Percentiles rank a stretch among this genome's conserved stretches.
These are phyloP conservation scores for Arabidopsis arenosa DNA, from an alignment of 345 rosid species.

Conservation along the genomic window DNA sequence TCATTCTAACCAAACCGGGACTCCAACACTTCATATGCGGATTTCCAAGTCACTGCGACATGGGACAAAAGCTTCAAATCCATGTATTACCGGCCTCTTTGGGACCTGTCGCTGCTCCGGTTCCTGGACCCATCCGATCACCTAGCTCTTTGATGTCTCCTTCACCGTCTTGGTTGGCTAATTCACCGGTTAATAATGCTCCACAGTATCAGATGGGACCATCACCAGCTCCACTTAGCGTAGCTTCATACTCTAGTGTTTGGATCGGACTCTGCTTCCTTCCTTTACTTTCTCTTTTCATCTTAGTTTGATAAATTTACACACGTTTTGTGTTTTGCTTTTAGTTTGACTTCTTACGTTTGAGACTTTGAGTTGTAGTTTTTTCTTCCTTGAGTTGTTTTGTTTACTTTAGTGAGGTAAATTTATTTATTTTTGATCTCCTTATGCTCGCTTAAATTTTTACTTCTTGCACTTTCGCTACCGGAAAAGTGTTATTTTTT, in stretches of 20 bases:
- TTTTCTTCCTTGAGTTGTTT: not conserved
- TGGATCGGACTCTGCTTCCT: slow-evolving; percentile 12
- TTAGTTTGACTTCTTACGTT: not conserved
- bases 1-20: slow-evolving; percentile 24
- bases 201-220: slow-evolving; percentile 24
- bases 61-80: slow-evolving; percentile 24
- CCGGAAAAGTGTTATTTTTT: no score
- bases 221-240: slow-evolving; percentile 17
- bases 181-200: slow-evolving; percentile 11
- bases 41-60: not conserved
- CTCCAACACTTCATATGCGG: slow-evolving; percentile 22
- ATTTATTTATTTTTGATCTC: no score
- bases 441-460: no score
- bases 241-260: slow-evolving; percentile 10
- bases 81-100: slow-evolving; percentile 1
- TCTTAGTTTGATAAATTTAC: not conserved
- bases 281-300: not conserved
- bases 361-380: not conserved
- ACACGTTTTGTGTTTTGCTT: not conserved
- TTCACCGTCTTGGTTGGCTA: not conserved
- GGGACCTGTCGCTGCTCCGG: slow-evolving; percentile 17
- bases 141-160: slow-evolving; percentile 2
- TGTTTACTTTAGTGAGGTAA: not conserved
- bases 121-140: slow-evolving; percentile 8
- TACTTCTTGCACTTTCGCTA: no score